phyloP scores from a whole-genome alignment of 371 early-diverging fungal genomes.

The Choanephora cucurbitarum region DNA sequence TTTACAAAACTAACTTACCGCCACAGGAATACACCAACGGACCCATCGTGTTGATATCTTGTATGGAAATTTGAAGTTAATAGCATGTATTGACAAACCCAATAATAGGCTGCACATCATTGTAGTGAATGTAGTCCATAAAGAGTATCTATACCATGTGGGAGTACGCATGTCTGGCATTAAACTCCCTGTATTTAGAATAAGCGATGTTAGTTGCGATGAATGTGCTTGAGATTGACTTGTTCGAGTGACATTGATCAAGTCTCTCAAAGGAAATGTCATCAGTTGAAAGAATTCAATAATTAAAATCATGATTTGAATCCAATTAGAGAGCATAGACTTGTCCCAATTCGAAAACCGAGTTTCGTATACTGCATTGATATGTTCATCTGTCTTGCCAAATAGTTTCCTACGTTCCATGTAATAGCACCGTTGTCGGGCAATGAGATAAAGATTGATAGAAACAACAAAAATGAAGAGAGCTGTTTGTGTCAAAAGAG shows the following conservation, averaged over 20 bases:
- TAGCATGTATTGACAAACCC: constrained; percentile 34
- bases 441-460: constrained; percentile 55
- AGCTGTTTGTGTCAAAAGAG: constrained; percentile 42
- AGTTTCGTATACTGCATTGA: constrained; percentile 46
- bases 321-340: constrained; percentile 55
- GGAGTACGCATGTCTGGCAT: constrained; percentile 57
- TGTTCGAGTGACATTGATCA: constrained; percentile 45
- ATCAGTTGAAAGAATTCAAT: constrained; percentile 64
- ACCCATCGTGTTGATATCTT: constrained; percentile 56
- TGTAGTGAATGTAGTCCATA: constrained; percentile 48
- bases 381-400: constrained; percentile 44
- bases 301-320: constrained; percentile 56
- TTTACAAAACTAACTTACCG: constrained; percentile 34
- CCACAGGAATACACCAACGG: constrained; percentile 60
- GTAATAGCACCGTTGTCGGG: constrained; percentile 56
- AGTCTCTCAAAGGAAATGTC: constrained; percentile 57
- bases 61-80: constrained; percentile 46
- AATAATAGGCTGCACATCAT: constrained; percentile 32
- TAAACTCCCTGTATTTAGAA: constrained; percentile 47
- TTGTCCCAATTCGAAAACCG: constrained; percentile 43
- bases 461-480: constrained; percentile 56
- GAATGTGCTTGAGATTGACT: constrained; percentile 12
- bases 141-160: constrained; percentile 51
- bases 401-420: constrained; percentile 43
- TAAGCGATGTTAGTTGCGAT: constrained; percentile 29